Conservation (phyloP, 352 stramenopile genomes). For the Phytopythium delawarense region DNA sequence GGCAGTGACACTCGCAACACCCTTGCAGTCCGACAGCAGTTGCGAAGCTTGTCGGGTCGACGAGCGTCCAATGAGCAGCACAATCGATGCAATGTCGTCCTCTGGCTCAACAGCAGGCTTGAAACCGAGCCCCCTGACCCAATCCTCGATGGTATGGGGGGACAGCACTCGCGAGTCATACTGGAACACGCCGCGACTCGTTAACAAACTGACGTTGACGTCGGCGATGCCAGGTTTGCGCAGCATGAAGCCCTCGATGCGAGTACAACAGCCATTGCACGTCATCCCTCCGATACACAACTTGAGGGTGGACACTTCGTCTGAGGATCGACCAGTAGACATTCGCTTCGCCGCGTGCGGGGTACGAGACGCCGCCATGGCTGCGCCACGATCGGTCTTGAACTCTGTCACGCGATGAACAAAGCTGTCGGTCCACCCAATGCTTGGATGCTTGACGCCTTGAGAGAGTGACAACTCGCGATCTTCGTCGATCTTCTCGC, state of each 20-base stretch:
- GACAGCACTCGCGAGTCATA: conserved; percentile 44
- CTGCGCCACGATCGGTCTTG: conserved; percentile 23
- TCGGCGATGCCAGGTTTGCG: conserved; percentile 45
- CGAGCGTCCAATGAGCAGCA: conserved; percentile 37
- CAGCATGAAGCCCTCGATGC: conserved; percentile 71
- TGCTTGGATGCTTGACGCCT: background rate
- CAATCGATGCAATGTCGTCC: conserved; percentile 46
- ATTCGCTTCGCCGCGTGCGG: conserved; percentile 13
- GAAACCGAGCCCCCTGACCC: conserved; percentile 69
- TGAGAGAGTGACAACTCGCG: conserved; percentile 1
- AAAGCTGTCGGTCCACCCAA: conserved; percentile 23
- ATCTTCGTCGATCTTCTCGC: conserved; percentile 4
- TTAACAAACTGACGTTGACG: conserved; percentile 67
- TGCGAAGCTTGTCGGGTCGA: conserved; percentile 21
- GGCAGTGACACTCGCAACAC: conserved; percentile 24
- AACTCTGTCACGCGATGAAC: conserved; percentile 40
- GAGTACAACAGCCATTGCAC: conserved; percentile 83
- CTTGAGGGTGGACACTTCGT: conserved; percentile 33
- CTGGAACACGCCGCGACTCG: conserved; percentile 44
- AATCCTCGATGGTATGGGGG: conserved; percentile 53
- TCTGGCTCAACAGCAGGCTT: conserved; percentile 44
- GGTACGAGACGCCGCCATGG: conserved; percentile 5
- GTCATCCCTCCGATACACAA: conserved; percentile 82
- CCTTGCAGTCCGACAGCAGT: conserved; percentile 25
- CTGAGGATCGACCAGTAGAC: conserved; percentile 7